Conservation (phyloP, 78 protist species). For the Dictyostelium discoideum region DNA sequence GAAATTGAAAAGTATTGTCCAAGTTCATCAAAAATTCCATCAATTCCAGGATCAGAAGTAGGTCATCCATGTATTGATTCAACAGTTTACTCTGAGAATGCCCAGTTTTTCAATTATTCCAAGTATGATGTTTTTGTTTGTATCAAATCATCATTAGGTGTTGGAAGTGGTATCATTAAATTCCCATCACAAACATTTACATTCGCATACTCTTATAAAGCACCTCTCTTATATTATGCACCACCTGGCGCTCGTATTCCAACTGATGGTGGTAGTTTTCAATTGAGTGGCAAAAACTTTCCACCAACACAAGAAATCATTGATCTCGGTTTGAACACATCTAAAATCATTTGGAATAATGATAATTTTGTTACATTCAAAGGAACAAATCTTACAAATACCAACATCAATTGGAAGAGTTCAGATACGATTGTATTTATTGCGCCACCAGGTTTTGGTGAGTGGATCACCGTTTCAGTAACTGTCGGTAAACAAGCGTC, state of each 20-base stretch:
- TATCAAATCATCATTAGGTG: not conserved
- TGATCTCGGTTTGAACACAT: not conserved
- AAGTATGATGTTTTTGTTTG: not conserved
- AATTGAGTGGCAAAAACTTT: not conserved
- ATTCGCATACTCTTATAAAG: not conserved
- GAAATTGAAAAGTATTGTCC: not conserved
- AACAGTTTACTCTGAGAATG: not conserved
- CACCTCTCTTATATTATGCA: not conserved
- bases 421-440: not conserved
- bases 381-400: not conserved
- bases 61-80: not conserved
- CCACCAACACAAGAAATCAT: conserved; percentile 5
- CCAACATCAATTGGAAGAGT: not conserved
- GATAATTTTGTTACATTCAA: not conserved
- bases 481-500: not conserved
- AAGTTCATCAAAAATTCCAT: not conserved
- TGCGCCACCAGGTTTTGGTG: not conserved
- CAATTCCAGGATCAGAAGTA: not conserved
- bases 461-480: not conserved
- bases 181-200: not conserved
- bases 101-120: not conserved
- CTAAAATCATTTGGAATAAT: not conserved
- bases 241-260: not conserved
- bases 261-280: not conserved
- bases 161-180: not conserved